Evolutionary conservation across 2,329 filamentous ascomycete genomes (phyloP), one percentile per base, ranked within the genome.

Genomic region (Aphanocladium album): DNA sequence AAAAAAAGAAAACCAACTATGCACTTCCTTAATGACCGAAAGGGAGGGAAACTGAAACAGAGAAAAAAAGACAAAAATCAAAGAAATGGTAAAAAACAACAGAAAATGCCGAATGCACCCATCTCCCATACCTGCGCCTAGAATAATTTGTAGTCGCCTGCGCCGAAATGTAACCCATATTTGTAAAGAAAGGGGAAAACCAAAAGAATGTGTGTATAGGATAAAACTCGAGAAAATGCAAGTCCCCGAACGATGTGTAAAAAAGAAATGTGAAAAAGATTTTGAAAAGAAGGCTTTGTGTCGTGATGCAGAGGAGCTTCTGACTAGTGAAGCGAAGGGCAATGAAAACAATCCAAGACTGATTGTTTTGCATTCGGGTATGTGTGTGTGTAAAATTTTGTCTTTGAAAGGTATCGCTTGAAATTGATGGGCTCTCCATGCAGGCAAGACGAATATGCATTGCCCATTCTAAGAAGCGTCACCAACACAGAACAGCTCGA

Each of bases 401-500:
- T 30, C 23, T 21, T 35, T 17, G 9, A 35, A 35, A 37, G 11
- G 16, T 27, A 16, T 54, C 49, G 49, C 19, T 54, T 39, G 49
- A 30, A 30, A 30, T 30, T 30, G 30, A 9, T 9, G 5, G 23
- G 47, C 4, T 16, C n/a, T 27, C 23, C 17, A 53, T 5, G 27
- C 37, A 30, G 39, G 14, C 39, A 61, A 37, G 27, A 30, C 25
- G 19, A n/a, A 53, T 27, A 59, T 35, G 21, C 41, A 30, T 43
- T 45, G 49, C 33, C 43, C 39, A 33, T 46, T 43, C 58, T 61
- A 62, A 58, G 69, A 67, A 55, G 70, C 77, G 63, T 81, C 81
- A 71, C 84, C 79, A 65, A 88, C 79, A 75, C 90, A 93, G 77
- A 89, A 93, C 63, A 95, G 84, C 73, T 96, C 90, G 73, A 96